Percentiles rank a stretch among this genome's conserved stretches.
Conservation (phyloP, 352 stramenopile genomes). For the Aphanomyces astaci region DNA sequence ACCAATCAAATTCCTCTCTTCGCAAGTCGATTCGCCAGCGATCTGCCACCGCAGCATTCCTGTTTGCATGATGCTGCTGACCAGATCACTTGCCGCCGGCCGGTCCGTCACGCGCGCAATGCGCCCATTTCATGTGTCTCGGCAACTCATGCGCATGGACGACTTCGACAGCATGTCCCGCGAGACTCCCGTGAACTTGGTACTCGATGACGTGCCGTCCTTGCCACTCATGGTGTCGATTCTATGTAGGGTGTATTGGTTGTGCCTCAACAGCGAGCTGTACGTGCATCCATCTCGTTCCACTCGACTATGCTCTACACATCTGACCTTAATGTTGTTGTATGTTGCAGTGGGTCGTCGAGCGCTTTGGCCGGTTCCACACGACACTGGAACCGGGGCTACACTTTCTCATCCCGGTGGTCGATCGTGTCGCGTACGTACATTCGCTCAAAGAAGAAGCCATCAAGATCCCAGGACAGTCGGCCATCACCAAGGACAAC, state of each 20-base stretch:
- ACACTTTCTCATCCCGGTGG: constrained; percentile 85
- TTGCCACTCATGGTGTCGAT: too few relatives aligned
- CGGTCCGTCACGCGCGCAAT: neutral
- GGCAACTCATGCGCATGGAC: constrained; percentile 17
- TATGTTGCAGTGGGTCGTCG: constrained; percentile 64
- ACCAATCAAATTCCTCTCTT: too few relatives aligned
- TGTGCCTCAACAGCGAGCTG: constrained; percentile 76
- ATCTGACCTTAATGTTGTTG: neutral
- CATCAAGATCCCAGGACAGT: constrained; percentile 86
- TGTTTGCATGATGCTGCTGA: constrained; percentile 3
- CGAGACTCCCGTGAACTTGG: constrained; percentile 17
- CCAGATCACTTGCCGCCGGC: neutral
- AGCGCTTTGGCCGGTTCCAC: constrained; percentile 89
- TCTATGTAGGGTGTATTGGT: constrained; percentile 65
- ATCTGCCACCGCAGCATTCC: too few relatives aligned
- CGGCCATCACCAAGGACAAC: constrained; percentile 88
- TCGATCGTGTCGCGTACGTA: constrained; percentile 87
- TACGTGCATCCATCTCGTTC: too few relatives aligned
- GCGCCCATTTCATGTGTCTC: constrained; percentile 9
- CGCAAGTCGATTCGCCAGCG: too few relatives aligned
- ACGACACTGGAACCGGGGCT: constrained; percentile 74
- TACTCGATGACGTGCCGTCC: neutral
- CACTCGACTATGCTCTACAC: too few relatives aligned
- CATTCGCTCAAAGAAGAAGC: constrained; percentile 89
- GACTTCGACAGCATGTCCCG: constrained; percentile 21